Base-by-base conservation (phyloP, 441 rosid species). In the Jatropha multifida region DNA sequence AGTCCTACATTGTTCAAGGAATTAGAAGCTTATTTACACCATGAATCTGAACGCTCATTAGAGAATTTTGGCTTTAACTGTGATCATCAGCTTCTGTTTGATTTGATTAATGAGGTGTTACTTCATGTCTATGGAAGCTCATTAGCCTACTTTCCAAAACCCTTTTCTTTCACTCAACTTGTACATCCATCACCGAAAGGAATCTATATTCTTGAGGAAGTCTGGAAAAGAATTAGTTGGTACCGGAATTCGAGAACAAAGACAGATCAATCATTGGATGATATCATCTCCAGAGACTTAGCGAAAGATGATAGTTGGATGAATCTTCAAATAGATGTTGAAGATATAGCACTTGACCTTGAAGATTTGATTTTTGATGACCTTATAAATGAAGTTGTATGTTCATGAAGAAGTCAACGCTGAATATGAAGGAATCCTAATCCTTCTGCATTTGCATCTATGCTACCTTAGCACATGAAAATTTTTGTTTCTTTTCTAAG, bases 291-390 rank as follows among this genome's bases (percentile, higher is more conserved):
- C 51, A 74, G 77, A 59, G 98, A 95, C 74, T 78, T 90, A 72
- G 79, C 20, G 3, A 88, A 81, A 69, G 77, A 81, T 65, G 90
- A 90, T 80, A 85, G 84, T 51, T 90, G 98, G 98, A 82, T 88
- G 94, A 81, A 81, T 52, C 81, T 85, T 73, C 83, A 75, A 52
- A 72, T 81, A 66, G 94, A 93, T 55, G 73, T 81, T 73, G 94
- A 93, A 73, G 88, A 86, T 72, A 83, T 87, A 54, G 89, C 86
- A 38, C 88, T 94, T 68, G 95, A 90, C 72, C 80, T 94, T 55
- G 97, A 94, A 86, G 94, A 92, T 14, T 8, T 87, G 80, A 85
- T 94, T 74, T 86, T 91, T 10, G 85, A 91, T 71, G 89, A 90
- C 60, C 81, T 92, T 69, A 15, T 92, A 49, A 85, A 83, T 56